Evolutionary conservation across 306 rosid genomes (phyloP).

Genomic region (Cicer bijugum): DNA sequence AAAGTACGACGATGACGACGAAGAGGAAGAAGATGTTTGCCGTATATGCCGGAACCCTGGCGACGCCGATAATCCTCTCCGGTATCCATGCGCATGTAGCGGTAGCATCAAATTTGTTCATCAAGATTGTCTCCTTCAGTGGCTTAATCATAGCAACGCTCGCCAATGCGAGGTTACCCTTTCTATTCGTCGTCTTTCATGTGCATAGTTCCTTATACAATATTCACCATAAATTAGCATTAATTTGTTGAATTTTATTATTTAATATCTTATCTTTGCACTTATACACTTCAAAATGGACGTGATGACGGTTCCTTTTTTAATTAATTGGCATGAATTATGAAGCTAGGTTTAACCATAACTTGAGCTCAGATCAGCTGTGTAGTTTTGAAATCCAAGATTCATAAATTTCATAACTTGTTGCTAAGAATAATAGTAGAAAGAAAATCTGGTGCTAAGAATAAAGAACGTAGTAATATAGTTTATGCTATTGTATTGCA

Average conservation of each 20-base stretch:
- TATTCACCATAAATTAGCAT: constrained; percentile 24
- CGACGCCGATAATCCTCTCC: constrained; percentile 85
- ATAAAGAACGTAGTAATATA: background rate
- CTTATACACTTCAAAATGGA: background rate
- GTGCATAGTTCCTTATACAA: background rate
- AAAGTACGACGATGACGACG: constrained; percentile 81
- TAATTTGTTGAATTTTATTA: constrained; percentile 32
- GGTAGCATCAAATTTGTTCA: constrained; percentile 98
- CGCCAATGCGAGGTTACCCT: constrained; percentile 97
- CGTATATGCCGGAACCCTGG: constrained; percentile 97
- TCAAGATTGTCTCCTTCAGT: constrained; percentile 97
- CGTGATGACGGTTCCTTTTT: background rate
- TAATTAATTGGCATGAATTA: background rate
- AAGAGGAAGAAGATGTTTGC: constrained; percentile 95
- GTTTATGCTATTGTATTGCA: background rate
- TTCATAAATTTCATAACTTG: background rate
- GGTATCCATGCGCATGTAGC: constrained; percentile 97
- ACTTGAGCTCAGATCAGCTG: constrained; percentile 26
- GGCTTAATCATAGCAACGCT: constrained; percentile 99
- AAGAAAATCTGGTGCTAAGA: background rate
- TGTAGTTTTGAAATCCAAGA: constrained; percentile 21
- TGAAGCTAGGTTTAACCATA: constrained; percentile 8
- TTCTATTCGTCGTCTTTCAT: constrained; percentile 12
- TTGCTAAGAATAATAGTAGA: constrained; percentile 11
- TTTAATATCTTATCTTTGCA: background rate